These are phyloP conservation scores for Ambrosia artemisiifolia DNA, from an alignment of 129 eudicot genomes.

Conservation along the genomic window DNA sequence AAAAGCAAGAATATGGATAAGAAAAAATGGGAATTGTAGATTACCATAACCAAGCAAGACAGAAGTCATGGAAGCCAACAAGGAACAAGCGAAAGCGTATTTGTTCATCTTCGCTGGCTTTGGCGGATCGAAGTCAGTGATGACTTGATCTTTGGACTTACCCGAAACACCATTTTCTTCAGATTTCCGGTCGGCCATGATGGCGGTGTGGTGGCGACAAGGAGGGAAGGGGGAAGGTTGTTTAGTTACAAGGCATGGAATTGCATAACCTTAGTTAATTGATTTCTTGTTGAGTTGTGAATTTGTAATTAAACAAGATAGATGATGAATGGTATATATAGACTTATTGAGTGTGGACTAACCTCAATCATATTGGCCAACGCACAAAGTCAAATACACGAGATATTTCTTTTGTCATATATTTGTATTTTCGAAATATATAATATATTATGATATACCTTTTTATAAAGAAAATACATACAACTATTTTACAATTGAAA, in stretches of 20 bases:
- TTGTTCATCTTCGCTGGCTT: constrained; percentile 49
- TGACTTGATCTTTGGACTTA: constrained; percentile 18
- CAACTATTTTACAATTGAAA: too few relatives aligned
- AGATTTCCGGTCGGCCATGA: constrained; percentile 43
- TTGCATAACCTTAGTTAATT: neutral
- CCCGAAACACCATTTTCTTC: constrained; percentile 27
- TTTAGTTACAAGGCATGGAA: constrained; percentile 21
- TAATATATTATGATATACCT: too few relatives aligned
- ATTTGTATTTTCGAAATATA: too few relatives aligned
- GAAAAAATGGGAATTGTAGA: neutral
- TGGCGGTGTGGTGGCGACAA: neutral
- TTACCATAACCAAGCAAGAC: constrained; percentile 67
- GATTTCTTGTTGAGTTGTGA: constrained; percentile 13
- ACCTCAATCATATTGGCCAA: constrained; percentile 10
- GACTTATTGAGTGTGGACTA: constrained; percentile 19
- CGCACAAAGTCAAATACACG: constrained; percentile 14
- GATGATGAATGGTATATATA: constrained; percentile 24
- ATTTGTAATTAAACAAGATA: constrained; percentile 12
- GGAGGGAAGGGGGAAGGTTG: neutral
- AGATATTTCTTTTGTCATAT: neutral
- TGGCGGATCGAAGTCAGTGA: constrained; percentile 45
- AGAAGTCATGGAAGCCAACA: constrained; percentile 74
- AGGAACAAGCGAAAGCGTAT: constrained; percentile 56
- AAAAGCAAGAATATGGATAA: neutral
- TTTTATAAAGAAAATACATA: too few relatives aligned